phyloP scores from a whole-genome alignment of 768 basidiomycete genomes.

The Galerina sulciceps region DNA sequence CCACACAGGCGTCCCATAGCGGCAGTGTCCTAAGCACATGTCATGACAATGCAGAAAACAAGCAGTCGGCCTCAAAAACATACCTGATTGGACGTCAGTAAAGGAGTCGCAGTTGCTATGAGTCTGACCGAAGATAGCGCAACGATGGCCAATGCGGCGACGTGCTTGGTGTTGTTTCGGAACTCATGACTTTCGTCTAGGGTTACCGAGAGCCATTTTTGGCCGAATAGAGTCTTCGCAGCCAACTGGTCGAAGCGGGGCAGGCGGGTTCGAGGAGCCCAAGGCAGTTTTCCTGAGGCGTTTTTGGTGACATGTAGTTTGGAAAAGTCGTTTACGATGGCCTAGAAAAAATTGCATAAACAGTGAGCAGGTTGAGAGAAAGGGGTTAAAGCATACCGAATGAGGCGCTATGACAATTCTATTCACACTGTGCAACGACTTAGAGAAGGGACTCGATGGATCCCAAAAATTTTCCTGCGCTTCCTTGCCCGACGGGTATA shows the following conservation, averaged over 20 bases:
- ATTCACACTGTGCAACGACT: slow-evolving; percentile 10
- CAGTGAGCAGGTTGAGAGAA: not conserved
- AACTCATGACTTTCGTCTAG: slow-evolving; percentile 30
- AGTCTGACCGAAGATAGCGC: slow-evolving; percentile 11
- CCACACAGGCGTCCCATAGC: slow-evolving; percentile 31
- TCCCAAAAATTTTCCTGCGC: slow-evolving; percentile 24
- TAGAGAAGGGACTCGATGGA: slow-evolving; percentile 3
- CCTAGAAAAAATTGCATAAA: slow-evolving; percentile 14
- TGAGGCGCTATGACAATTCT: slow-evolving; percentile 26
- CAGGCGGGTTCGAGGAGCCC: slow-evolving; percentile 13
- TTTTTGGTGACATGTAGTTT: not conserved
- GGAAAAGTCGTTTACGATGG: slow-evolving; percentile 17
- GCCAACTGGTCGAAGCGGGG: not conserved
- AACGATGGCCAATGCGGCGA: slow-evolving; percentile 13
- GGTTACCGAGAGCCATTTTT: slow-evolving; percentile 11
- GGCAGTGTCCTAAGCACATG: slow-evolving; percentile 25
- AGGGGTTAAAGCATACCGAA: slow-evolving; percentile 23
- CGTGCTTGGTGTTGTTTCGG: slow-evolving; percentile 22
- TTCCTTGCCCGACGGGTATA: slow-evolving; percentile 18
- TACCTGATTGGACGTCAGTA: slow-evolving; percentile 29
- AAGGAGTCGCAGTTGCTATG: slow-evolving; percentile 31
- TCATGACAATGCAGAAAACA: not conserved
- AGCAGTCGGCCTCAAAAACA: too few species aligned
- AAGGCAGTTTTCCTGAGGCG: slow-evolving; percentile 10
- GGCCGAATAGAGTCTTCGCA: slow-evolving; percentile 18